These are phyloP conservation scores for Rhazya stricta DNA, from an alignment of 257 asterid species.

Conservation along the genomic window DNA sequence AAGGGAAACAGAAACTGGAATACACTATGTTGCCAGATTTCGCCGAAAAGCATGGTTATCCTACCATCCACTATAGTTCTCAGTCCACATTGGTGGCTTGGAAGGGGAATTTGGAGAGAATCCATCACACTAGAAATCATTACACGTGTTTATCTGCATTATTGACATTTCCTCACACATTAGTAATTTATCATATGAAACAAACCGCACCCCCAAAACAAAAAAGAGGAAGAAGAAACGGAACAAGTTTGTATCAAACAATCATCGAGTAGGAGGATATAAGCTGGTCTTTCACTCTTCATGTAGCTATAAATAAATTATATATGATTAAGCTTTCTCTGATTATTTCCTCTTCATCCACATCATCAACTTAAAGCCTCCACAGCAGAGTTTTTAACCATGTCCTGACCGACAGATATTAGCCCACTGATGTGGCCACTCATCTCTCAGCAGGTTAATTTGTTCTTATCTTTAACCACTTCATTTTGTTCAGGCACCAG, in stretches of 20 bases:
- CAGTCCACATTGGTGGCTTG: conserved; percentile 84
- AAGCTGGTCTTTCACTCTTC: neutral
- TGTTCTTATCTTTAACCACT: neutral
- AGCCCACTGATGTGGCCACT: too few relatives aligned
- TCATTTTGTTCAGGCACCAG: neutral
- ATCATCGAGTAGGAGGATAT: neutral
- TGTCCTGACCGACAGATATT: too few relatives aligned
- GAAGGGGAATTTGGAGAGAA: conserved; percentile 63
- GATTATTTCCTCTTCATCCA: neutral
- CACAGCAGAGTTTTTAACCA: too few relatives aligned
- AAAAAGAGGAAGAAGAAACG: neutral
- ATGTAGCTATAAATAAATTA: neutral
- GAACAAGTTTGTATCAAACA: neutral
- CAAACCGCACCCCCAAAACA: neutral
- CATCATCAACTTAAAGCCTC: too few relatives aligned
- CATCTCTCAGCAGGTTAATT: too few relatives aligned
- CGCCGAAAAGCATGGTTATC: neutral
- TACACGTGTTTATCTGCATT: conserved; percentile 81
- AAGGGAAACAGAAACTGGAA: neutral
- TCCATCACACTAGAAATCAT: conserved; percentile 70
- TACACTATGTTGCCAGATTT: neutral
- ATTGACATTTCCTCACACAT: neutral
- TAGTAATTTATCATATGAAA: neutral
- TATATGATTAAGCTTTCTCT: too few relatives aligned
- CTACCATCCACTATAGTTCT: conserved; percentile 78